These are phyloP conservation scores for Fragosphaeria purpurea DNA, from an alignment of 2,329 filamentous ascomycete species.

Conservation along the genomic window DNA sequence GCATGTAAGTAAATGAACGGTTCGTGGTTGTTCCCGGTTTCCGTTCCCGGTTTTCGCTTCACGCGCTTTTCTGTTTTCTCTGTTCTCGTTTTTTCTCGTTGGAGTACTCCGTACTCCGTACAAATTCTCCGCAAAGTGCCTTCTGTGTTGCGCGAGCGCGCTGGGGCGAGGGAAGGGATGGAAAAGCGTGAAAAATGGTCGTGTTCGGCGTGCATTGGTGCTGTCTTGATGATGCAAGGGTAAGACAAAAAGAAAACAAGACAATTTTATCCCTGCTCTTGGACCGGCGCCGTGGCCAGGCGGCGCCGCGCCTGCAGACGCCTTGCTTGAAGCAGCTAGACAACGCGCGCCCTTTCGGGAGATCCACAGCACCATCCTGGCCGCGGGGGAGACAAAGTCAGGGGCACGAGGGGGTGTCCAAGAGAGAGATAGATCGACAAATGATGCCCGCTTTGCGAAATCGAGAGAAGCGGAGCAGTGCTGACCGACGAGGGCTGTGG, in stretches of 20 bases:
- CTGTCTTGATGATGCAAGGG: not conserved
- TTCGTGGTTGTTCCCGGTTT: too few relatives aligned
- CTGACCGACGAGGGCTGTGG: too few relatives aligned
- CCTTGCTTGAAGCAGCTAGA: not conserved
- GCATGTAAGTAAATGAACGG: too few relatives aligned
- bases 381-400: not conserved
- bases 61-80: too few relatives aligned
- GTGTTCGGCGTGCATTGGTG: not conserved
- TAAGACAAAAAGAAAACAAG: not conserved
- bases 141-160: too few relatives aligned
- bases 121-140: not conserved
- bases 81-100: too few relatives aligned
- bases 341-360: not conserved
- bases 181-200: not conserved
- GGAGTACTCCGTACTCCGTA: too few relatives aligned
- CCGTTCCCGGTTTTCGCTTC: too few relatives aligned
- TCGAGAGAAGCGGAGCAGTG: too few relatives aligned
- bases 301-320: not conserved
- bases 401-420: not conserved
- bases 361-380: not conserved
- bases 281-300: not conserved
- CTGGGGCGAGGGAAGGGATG: not conserved
- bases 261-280: not conserved
- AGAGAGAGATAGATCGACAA: not conserved
- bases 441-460: too few relatives aligned